Evolutionary conservation across 345 rosid species (phyloP).

Genomic region (Acer negundo): DNA sequence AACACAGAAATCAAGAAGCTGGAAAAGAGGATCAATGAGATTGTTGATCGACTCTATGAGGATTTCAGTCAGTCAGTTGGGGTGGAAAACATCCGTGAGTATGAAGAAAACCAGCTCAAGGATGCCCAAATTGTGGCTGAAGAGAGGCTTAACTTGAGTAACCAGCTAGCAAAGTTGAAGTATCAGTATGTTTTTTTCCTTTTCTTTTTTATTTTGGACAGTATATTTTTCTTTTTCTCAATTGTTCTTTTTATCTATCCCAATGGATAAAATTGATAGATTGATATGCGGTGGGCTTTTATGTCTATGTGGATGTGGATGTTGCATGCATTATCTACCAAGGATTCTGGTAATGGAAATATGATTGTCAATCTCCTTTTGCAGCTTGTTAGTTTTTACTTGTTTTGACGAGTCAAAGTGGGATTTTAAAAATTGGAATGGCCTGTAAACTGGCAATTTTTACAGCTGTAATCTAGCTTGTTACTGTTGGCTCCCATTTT

Average conservation of each 20-base stretch:
- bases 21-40: constrained; percentile 89
- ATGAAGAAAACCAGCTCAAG: constrained; percentile 95
- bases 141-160: constrained; percentile 86
- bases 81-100: constrained; percentile 90
- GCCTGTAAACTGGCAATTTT: not conserved
- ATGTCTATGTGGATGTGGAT: not conserved
- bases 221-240: constrained; percentile 50
- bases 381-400: not conserved
- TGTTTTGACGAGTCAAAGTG: not conserved
- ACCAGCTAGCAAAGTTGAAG: constrained; percentile 90
- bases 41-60: constrained; percentile 74
- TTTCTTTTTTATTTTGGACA: constrained; percentile 16
- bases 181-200: constrained; percentile 74
- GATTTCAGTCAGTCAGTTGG: constrained; percentile 82
- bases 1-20: constrained; percentile 59
- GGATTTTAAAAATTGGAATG: constrained; percentile 1
- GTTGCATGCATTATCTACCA: not conserved
- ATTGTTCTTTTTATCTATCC: not conserved
- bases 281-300: not conserved
- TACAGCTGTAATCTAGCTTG: constrained; percentile 8
- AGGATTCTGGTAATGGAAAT: constrained; percentile 1
- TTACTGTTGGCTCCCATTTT: not conserved
- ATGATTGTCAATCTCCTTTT: not conserved
- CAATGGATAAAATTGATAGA: not conserved
- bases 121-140: constrained; percentile 85